Percentiles rank a stretch among this genome's conserved stretches.
Evolutionary conservation across 495 filamentous ascomycete genomes (phyloP).

Genomic region (Talaromyces thailandensis): DNA sequence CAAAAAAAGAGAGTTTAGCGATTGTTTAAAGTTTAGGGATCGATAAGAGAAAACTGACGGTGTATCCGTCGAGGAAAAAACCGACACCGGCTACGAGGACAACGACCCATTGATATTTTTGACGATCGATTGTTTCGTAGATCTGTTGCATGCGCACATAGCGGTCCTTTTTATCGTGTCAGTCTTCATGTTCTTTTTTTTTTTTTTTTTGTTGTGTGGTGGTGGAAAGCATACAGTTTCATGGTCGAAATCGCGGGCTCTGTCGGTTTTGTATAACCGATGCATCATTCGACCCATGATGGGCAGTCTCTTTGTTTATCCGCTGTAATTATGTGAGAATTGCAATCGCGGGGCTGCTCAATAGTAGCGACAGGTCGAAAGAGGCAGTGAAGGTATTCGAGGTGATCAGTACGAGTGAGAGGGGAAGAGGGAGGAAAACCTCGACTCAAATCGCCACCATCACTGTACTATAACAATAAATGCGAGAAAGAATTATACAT

Average conservation of each 20-base stretch:
- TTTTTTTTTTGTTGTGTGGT: not conserved
- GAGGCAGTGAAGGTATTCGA: not conserved
- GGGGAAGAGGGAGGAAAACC: not conserved
- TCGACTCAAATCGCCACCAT: not conserved
- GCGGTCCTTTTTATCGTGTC: constrained; percentile 25
- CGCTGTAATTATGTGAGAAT: not conserved
- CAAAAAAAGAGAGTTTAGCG: not conserved
- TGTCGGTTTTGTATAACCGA: constrained; percentile 39
- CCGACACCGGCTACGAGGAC: constrained; percentile 55
- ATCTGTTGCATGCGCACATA: constrained; percentile 40
- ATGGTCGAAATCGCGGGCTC: constrained; percentile 40
- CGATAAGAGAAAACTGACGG: constrained; percentile 30
- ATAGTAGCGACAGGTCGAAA: not conserved
- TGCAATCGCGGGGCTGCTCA: not conserved
- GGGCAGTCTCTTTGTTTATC: not conserved
- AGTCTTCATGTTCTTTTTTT: not conserved
- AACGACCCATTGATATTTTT: constrained; percentile 37
- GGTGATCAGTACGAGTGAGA: not conserved
- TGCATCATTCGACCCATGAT: constrained; percentile 31
- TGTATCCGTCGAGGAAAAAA: constrained; percentile 62
- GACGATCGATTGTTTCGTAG: constrained; percentile 41
- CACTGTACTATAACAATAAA: not conserved
- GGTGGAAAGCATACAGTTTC: constrained; percentile 26
- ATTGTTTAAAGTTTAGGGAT: not conserved
- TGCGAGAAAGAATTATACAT: not conserved